Base-by-base conservation (phyloP, 768 basidiomycete genomes). In the Suillus weaverae region DNA sequence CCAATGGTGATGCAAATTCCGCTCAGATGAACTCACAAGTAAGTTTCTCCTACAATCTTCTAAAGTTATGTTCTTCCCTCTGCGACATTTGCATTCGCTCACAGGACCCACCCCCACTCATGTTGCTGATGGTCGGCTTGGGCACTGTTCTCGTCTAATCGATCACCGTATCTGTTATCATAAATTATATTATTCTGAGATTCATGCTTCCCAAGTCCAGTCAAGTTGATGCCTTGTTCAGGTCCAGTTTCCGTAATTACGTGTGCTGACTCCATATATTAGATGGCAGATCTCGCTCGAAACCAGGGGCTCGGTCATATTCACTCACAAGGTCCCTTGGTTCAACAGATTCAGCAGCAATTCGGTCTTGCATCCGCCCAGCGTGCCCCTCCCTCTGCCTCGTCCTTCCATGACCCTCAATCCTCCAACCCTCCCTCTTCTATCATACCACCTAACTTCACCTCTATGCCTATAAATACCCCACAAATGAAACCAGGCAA, bases 221-320 rank as follows among this genome's bases (percentile, higher is more conserved):
- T 32, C 53, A 39, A 64, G 60, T 46, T 59, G 32, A 66, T 63
- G 36, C 55, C 67, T 64, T 46, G 7, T 60, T 41, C 38, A 62
- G 39, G 43, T 36, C 44, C 50, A 48, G 62, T 60, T 55, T 66
- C 57, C 60, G 53, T 51, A 54, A 70, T 70, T 69, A 69, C 65
- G 64, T 62, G 61, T 63, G 22, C 70, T 77, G 64, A 77, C 70
- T 35, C 69, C 66, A 70, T 64, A 65, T 67, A 71, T 64, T 70
- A 82, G 79, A 81, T 85, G 77, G 76, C 79, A 65, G 81, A 84
- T 64, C 73, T 84, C 61, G 66, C 81, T 63, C 77, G 83, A 66
- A 79, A 70, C 64, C 81, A 83, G 66, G 72, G 71, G 65, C 66
- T 81, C 44, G 75, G 80, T 61, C 83, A 80, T 67, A 71, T 70